Percentiles rank a stretch among this genome's conserved stretches.
These are phyloP conservation scores for Backusella tuberculispora DNA, from an alignment of 192 early-diverging fungal species.

Conservation along the genomic window DNA sequence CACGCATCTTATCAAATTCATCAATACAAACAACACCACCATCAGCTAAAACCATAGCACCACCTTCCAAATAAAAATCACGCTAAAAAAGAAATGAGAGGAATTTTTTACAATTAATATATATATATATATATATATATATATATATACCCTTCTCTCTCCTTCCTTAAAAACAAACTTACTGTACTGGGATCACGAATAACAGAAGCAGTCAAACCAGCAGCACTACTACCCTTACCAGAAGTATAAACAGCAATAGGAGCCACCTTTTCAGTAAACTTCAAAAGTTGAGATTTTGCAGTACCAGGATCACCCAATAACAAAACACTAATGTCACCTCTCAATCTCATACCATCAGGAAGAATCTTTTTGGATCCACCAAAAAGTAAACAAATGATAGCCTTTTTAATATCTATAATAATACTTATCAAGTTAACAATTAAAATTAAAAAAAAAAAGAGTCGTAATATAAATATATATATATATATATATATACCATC, in stretches of 20 bases:
- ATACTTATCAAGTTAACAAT: too few species aligned
- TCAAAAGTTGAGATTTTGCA: constrained; percentile 97
- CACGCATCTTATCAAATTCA: constrained; percentile 99
- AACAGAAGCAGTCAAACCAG: constrained; percentile 98
- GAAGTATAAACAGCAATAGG: constrained; percentile 99
- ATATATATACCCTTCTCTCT: not conserved
- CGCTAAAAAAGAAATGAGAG: constrained; percentile 52
- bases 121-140: not conserved
- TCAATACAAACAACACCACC: constrained; percentile 99
- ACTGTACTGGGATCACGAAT: constrained; percentile 88
- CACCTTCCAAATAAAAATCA: constrained; percentile 97
- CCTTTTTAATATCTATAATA: constrained; percentile 92
- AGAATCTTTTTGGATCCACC: constrained; percentile 95
- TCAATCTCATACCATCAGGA: constrained; percentile 94
- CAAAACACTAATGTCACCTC: constrained; percentile 98
- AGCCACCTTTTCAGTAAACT: constrained; percentile 98
- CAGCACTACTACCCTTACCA: constrained; percentile 97
- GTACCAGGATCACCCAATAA: constrained; percentile 98
- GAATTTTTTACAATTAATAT: not conserved
- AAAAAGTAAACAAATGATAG: constrained; percentile 93
- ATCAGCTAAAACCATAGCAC: constrained; percentile 99
- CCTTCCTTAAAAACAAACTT: constrained; percentile 32
- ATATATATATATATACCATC: constrained; percentile 56
- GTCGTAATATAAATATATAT: not conserved
- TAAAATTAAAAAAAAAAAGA: too few species aligned